Base-by-base conservation (phyloP, 345 rosid genomes). In the Orychophragmus violaceus region DNA sequence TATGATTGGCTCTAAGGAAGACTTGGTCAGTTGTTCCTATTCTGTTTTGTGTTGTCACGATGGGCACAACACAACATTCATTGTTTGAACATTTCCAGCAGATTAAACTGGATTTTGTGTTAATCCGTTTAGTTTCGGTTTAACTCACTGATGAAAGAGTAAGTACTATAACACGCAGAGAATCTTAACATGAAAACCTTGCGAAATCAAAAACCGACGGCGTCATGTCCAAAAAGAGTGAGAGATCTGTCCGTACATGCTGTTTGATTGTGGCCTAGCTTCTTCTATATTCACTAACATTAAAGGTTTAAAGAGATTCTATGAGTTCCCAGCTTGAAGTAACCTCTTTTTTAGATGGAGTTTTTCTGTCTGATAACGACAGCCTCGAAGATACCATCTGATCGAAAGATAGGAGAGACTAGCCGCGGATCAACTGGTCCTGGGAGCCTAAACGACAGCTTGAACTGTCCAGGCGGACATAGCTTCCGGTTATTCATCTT, bases 391-490 rank as follows among this genome's bases (percentile, higher is more conserved):
- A 88, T 75, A 58, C 96, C 96, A 53, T 84, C 92, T 21, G 79
- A 67, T 33, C 91, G 69, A 69, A 84, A 83, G 58, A 54, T 73
- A 18, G 88, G 88, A 29, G 80, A 76, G 74, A 82, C 67, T 33
- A 88, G 77, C 37, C 96, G 74, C 0, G 90, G 96, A 71, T 88
- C 96, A 32, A 84, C 92, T 3, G 85, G 88, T 39, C 96, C 90
- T 2, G 90, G 96, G 64, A 86, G 82, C 39, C 72, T 79, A 69
- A 88, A 88, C 8, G 83, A 74, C 37, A 86, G 64, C 8, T 79
- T 72, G 62, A 86, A 84, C 1, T 81, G 80, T 32, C 89, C 91
- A 13, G 86, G 72, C 0, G 83, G 84, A 63, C 78, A 71, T 5
- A 79, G 74, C 63, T 80, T 85, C 77, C 68, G 72, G 6, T 60